A percentile compares a stretch with the other conserved stretches of the same genome.
Conservation (phyloP, 1,139 yeast genomes). For the Groenewaldozyma auringiensis region DNA sequence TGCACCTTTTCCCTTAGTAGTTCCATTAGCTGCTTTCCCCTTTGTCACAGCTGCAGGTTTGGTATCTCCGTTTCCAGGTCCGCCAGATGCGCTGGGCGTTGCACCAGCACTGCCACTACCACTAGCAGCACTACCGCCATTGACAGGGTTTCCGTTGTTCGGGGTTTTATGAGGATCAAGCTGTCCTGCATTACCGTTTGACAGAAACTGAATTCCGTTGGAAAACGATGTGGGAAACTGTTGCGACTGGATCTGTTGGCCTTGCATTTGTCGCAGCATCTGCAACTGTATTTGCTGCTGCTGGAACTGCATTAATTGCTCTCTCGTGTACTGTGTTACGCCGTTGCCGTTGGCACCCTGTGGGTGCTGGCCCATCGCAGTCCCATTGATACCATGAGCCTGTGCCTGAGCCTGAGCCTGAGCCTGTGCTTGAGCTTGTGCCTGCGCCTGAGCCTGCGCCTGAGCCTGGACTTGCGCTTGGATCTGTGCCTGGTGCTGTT, state of each 20-base stretch:
- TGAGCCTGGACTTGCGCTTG: slow-evolving; percentile 15
- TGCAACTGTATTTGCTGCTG: slow-evolving; percentile 14
- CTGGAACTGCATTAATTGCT: slow-evolving; percentile 13
- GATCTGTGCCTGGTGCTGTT: slow-evolving; percentile 17
- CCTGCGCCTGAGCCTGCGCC: slow-evolving; percentile 12
- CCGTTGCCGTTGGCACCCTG: neutral
- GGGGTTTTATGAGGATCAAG: too few relatives aligned
- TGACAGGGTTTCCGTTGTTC: too few relatives aligned
- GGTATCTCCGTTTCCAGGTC: neutral
- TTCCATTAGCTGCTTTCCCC: neutral
- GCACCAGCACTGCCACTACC: neutral
- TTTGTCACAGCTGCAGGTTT: neutral
- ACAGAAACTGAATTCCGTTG: neutral
- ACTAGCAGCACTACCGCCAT: too few relatives aligned
- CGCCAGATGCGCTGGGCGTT: neutral
- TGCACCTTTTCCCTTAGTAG: neutral
- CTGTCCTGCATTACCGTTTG: too few relatives aligned
- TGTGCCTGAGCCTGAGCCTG: slow-evolving; percentile 11
- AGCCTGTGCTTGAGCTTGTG: neutral
- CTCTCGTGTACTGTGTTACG: slow-evolving; percentile 7
- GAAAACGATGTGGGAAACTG: neutral
- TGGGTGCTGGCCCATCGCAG: slow-evolving; percentile 8
- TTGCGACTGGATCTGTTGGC: slow-evolving; percentile 5
- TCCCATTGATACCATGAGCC: slow-evolving; percentile 4
- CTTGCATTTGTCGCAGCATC: slow-evolving; percentile 11